A percentile compares a stretch with the other conserved stretches of the same genome.
phyloP scores from a whole-genome alignment of 1,284 basidiomycete species.

The Sporisorium reilianum region DNA sequence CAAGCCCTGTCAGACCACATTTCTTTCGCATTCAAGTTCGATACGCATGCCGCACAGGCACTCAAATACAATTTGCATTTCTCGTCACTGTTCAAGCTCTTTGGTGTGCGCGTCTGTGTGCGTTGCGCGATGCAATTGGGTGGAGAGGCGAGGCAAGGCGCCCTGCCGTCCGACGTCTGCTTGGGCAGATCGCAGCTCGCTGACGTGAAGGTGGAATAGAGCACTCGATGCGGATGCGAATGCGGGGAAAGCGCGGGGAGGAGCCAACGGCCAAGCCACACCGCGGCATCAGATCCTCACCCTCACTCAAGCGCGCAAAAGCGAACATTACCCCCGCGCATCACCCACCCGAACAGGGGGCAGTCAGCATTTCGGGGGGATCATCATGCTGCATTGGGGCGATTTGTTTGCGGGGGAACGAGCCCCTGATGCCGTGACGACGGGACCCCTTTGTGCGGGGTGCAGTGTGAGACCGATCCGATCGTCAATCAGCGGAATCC shows the following conservation, averaged over 20 bases:
- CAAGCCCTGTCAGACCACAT: constrained; percentile 13
- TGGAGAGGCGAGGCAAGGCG: neutral
- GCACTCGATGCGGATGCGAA: neutral
- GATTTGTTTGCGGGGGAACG: too few relatives aligned
- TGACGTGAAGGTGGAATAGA: neutral
- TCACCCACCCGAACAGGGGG: too few relatives aligned
- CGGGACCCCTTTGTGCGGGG: too few relatives aligned
- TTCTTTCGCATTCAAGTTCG: constrained; percentile 24
- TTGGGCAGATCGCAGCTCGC: too few relatives aligned
- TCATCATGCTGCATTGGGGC: too few relatives aligned
- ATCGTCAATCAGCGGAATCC: neutral
- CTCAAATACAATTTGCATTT: constrained; percentile 13
- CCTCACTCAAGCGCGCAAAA: too few relatives aligned
- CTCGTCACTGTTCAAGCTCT: neutral
- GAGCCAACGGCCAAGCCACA: neutral
- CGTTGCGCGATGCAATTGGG: neutral
- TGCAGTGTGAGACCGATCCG: too few relatives aligned
- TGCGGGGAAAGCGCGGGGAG: neutral
- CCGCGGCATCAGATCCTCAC: too few relatives aligned
- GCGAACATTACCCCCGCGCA: neutral
- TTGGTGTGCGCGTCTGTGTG: neutral
- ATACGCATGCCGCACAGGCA: constrained; percentile 28
- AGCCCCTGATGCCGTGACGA: too few relatives aligned
- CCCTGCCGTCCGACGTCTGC: neutral
- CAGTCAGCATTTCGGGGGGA: too few relatives aligned